These are phyloP conservation scores for Mycena belliarum DNA, from an alignment of 768 basidiomycete species.

Conservation along the genomic window DNA sequence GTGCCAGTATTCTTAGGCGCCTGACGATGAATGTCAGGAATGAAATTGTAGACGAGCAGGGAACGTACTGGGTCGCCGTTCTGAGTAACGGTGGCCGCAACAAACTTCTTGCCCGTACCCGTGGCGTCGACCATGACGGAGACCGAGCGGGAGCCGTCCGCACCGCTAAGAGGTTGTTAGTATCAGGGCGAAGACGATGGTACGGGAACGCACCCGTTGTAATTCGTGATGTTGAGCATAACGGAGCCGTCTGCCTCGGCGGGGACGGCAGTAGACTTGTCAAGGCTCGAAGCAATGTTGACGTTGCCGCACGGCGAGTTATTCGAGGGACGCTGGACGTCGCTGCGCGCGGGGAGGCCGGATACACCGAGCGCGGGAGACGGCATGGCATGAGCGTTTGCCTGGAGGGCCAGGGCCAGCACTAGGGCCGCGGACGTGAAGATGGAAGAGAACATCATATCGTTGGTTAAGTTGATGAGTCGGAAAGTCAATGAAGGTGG, in stretches of 20 bases:
- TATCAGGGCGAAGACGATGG: too few relatives aligned
- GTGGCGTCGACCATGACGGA: constrained; percentile 12
- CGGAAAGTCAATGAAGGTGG: constrained; percentile 7
- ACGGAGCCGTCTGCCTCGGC: constrained; percentile 8
- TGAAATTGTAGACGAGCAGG: background rate
- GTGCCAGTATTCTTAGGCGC: constrained; percentile 14
- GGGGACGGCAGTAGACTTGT: constrained; percentile 11
- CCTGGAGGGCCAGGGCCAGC: constrained; percentile 1
- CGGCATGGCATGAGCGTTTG: constrained; percentile 15
- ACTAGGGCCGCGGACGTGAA: constrained; percentile 1
- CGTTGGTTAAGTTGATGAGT: background rate
- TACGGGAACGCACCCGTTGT: background rate
- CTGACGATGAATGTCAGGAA: background rate
- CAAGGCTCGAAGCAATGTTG: constrained; percentile 14
- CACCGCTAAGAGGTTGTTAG: background rate
- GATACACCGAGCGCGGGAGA: constrained; percentile 13
- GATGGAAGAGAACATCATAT: constrained; percentile 9
- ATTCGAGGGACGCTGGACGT: constrained; percentile 11
- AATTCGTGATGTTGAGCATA: constrained; percentile 17
- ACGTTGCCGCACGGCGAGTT: constrained; percentile 8
- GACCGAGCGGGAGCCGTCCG: constrained; percentile 18
- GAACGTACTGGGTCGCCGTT: constrained; percentile 11
- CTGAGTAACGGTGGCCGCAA: constrained; percentile 10
- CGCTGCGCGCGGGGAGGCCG: constrained; percentile 4
- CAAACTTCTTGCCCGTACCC: constrained; percentile 13